A percentile compares a stretch with the other conserved stretches of the same genome.
These are phyloP conservation scores for Fusarium verrucosum DNA, from an alignment of 2,329 filamentous ascomycete genomes.

Conservation along the genomic window DNA sequence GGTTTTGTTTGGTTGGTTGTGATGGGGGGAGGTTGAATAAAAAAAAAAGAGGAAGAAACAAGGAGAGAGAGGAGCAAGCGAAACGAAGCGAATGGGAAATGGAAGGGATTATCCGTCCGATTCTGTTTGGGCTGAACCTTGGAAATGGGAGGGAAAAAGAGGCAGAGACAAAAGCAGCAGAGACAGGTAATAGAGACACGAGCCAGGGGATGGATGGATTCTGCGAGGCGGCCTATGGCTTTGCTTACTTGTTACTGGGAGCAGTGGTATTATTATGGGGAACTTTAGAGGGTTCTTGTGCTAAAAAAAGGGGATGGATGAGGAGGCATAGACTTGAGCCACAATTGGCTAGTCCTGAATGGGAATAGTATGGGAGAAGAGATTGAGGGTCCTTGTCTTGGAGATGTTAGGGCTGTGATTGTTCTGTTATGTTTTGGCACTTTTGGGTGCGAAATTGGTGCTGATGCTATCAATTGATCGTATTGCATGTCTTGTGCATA, in stretches of 20 bases:
- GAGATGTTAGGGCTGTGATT: constrained; percentile 12
- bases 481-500: background rate
- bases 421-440: background rate
- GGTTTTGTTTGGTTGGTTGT: constrained; percentile 9
- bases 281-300: constrained; percentile 18
- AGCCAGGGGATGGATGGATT: constrained; percentile 32
- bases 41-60: constrained; percentile 22
- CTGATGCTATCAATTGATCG: background rate
- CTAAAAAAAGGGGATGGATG: constrained; percentile 31
- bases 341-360: constrained; percentile 16
- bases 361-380: constrained; percentile 7
- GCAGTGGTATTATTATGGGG: constrained; percentile 25
- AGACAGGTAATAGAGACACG: constrained; percentile 6
- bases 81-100: constrained; percentile 28
- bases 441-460: background rate
- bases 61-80: constrained; percentile 26
- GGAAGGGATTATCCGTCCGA: constrained; percentile 36
- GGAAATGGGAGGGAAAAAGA: constrained; percentile 7
- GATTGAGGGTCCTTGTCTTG: constrained; percentile 27
- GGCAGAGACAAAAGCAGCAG: constrained; percentile 9
- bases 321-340: constrained; percentile 24
- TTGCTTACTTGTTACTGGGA: constrained; percentile 27
- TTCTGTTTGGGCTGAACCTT: constrained; percentile 32
- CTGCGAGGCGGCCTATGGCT: constrained; percentile 28
- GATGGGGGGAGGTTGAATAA: constrained; percentile 18